These are phyloP conservation scores for Apiotrichum brassicae DNA, from an alignment of 1,284 basidiomycete genomes.

Conservation along the genomic window DNA sequence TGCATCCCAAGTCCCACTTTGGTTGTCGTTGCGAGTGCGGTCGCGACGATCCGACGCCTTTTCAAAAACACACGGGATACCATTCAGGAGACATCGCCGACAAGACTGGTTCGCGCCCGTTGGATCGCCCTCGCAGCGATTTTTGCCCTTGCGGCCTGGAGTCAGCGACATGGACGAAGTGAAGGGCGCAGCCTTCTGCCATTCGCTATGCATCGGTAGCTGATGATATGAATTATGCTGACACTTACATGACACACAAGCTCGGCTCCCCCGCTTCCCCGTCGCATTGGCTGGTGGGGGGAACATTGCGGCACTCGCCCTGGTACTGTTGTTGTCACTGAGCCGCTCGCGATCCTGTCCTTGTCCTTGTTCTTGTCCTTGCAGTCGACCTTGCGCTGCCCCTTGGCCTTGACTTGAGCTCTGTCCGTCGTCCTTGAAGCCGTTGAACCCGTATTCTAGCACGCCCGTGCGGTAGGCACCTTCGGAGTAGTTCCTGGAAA, in stretches of 20 bases:
- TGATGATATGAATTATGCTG: not conserved
- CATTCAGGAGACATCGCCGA: conserved; percentile 77
- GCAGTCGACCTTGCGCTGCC: not conserved
- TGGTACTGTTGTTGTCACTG: too few species aligned
- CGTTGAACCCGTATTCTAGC: not conserved
- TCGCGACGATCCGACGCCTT: conserved; percentile 54
- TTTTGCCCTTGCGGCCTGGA: conserved; percentile 73
- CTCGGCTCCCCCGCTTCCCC: conserved; percentile 42
- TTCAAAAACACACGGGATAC: conserved; percentile 79
- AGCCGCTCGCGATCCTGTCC: too few species aligned
- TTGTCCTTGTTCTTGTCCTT: too few species aligned
- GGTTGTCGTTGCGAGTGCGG: conserved; percentile 53
- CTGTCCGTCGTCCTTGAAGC: not conserved
- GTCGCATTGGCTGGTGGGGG: conserved; percentile 18
- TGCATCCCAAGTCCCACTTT: conserved; percentile 49
- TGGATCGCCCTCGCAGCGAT: conserved; percentile 77
- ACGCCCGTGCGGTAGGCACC: too few species aligned
- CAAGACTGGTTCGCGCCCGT: conserved; percentile 47
- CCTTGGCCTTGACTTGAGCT: not conserved
- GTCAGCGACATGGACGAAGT: not conserved
- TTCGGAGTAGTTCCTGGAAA: conserved; percentile 9
- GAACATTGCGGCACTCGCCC: conserved; percentile 4
- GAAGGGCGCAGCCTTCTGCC: not conserved
- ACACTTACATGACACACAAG: conserved; percentile 44
- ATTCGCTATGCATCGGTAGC: too few species aligned